A percentile compares a stretch with the other conserved stretches of the same genome.
phyloP scores from a whole-genome alignment of 2,329 filamentous ascomycete species.

The Colletotrichum horii region DNA sequence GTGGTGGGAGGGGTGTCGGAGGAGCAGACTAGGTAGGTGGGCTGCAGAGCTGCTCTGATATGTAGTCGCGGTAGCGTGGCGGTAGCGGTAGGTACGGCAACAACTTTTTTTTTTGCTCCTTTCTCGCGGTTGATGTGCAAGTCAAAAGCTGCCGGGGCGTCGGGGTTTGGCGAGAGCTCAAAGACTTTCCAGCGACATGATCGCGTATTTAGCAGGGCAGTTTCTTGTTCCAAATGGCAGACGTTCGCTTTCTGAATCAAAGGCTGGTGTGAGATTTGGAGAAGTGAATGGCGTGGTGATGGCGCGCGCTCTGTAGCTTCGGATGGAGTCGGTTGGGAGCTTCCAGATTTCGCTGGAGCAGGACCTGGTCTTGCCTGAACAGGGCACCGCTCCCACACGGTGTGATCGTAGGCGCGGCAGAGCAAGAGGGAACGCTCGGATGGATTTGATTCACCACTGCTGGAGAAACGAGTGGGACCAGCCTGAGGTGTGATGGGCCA shows the following conservation, averaged over 20 bases:
- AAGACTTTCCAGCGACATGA: slow-evolving; percentile 22
- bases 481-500: slow-evolving; percentile 1
- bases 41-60: slow-evolving; percentile 12
- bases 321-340: not conserved
- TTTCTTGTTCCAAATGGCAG: not conserved
- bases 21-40: not conserved
- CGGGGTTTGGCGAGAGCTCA: slow-evolving; percentile 11
- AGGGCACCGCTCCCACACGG: not conserved
- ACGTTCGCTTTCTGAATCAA: not conserved
- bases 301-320: slow-evolving; percentile 2
- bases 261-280: not conserved
- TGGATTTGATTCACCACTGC: slow-evolving; percentile 5
- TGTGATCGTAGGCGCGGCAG: slow-evolving; percentile 9
- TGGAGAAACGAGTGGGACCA: slow-evolving; percentile 23
- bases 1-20: not conserved
- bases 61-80: not conserved
- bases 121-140: not conserved
- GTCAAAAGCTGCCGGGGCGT: slow-evolving; percentile 2
- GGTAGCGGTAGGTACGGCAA: slow-evolving; percentile 4
- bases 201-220: slow-evolving; percentile 7
- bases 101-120: slow-evolving; percentile 1
- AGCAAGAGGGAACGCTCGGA: slow-evolving; percentile 16
- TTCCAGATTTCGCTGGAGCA: slow-evolving; percentile 2
- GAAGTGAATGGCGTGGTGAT: not conserved
- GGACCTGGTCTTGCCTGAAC: not conserved